phyloP scores from a whole-genome alignment of 177 flowering plant genomes.

The Vitis hybrid region DNA sequence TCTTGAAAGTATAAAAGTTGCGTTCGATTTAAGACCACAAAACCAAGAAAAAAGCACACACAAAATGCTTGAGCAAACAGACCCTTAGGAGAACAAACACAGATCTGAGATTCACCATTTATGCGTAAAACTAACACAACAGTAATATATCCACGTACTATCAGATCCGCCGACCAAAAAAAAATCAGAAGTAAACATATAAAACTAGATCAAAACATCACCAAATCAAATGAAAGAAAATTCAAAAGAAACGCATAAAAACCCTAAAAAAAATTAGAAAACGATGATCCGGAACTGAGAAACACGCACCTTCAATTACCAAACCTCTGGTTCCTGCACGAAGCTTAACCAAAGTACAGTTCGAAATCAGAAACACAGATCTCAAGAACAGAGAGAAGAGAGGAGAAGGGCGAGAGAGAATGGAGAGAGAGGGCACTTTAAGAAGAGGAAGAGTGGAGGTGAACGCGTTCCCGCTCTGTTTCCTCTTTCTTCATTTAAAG shows the following conservation, averaged over 20 bases:
- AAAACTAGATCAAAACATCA: no score
- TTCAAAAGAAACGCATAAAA: background rate
- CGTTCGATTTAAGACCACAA: no score
- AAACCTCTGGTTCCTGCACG: background rate
- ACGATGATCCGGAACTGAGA: background rate
- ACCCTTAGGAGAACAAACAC: no score
- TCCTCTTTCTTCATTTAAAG: conserved; percentile 10
- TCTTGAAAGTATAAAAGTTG: no score
- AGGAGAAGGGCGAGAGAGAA: background rate
- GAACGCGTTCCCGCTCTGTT: conserved; percentile 21
- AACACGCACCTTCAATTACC: conserved; percentile 7
- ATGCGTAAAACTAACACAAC: no score
- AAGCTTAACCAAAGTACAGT: background rate
- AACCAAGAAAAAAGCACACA: no score
- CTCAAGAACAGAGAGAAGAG: background rate
- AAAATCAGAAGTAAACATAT: no score
- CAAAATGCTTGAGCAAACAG: no score
- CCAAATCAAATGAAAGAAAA: background rate
- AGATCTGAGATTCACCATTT: no score
- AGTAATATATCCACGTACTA: no score
- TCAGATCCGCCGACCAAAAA: no score
- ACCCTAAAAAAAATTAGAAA: background rate
- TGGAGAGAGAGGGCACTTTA: conserved; percentile 7
- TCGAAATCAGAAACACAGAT: background rate
- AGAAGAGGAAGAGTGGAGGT: conserved; percentile 4